Evolutionary conservation across 1,284 basidiomycete species (phyloP).

Genomic region (Heliocybe sulcata): DNA sequence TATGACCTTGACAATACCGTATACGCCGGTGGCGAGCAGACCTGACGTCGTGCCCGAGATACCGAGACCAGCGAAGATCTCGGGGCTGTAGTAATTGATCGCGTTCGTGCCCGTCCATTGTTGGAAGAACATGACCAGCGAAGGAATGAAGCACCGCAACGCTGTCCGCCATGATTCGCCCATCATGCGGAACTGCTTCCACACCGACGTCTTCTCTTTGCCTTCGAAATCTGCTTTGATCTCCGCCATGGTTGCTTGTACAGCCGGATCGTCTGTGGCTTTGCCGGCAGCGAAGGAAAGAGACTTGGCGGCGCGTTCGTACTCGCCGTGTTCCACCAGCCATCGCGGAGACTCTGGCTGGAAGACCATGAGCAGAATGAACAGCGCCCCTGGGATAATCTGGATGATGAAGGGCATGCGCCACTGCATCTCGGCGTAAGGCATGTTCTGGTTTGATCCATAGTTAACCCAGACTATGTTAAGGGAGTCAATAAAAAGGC

Average conservation of each 20-base stretch:
- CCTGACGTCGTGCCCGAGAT: constrained; percentile 41
- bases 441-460: constrained; percentile 25
- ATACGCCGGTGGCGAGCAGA: constrained; percentile 55
- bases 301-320: constrained; percentile 40
- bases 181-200: constrained; percentile 34
- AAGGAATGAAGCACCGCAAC: constrained; percentile 43
- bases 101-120: constrained; percentile 58
- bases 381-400: constrained; percentile 43
- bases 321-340: constrained; percentile 45
- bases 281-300: constrained; percentile 38
- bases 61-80: constrained; percentile 46
- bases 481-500: neutral
- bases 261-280: constrained; percentile 29
- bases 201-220: constrained; percentile 27
- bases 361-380: constrained; percentile 37
- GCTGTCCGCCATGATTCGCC: constrained; percentile 33
- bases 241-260: constrained; percentile 39
- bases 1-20: constrained; percentile 52
- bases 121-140: constrained; percentile 47
- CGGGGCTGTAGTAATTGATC: constrained; percentile 46
- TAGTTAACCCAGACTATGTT: constrained; percentile 41
- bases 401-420: constrained; percentile 49
- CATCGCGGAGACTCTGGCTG: constrained; percentile 57
- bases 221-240: constrained; percentile 43
- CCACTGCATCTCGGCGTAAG: constrained; percentile 38